Base-by-base conservation (phyloP, 352 stramenopile genomes). In the Plasmopara muralis region DNA sequence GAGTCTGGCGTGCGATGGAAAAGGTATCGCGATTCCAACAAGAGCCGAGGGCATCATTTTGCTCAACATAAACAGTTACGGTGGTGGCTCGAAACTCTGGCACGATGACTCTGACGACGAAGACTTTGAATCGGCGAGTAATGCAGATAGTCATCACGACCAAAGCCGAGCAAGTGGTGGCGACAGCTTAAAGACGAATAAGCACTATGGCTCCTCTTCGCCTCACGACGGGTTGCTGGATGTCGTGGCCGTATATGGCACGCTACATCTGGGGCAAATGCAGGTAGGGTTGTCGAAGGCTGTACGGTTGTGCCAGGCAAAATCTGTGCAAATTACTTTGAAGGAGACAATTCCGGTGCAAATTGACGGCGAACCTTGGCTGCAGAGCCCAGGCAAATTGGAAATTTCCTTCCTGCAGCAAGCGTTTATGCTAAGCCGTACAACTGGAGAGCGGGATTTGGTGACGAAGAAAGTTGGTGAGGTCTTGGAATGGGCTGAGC, bases 331-430 rank as follows among this genome's bases (percentile, higher is more conserved):
- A 39, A 58, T 93, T 35, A 62, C 55, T 0, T 39, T 90, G 42
- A 77, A 80, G 14, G 77, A 89, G 46, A 84, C 65, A 5, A 48
- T 90, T 6, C 79, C 82, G 2, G 55, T 98, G 38, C 94, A 98
- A 64, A 91, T 98, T 37, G 94, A 98, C 57, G 94, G 94, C 8
- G 94, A 98, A 69, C 94, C 94, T 14, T 98, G 93, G 93, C 70
- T 85, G 53, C 93, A 98, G 64, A 74, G 68, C 31, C 68, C 69
- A 14, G 90, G 83, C 34, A 80, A 82, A 9, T 62, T 98, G 35
- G 64, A 79, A 18, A 87, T 98, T 43, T 72, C 74, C 14, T 90
- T 84, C 59, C 72, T 88, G 40, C 77, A 93, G 45, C 76, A 93
- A 56, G 77, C 82, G 9, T 88, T 90, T 60, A 93, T 93, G 82